Evolutionary conservation across 2,329 filamentous ascomycete species (phyloP).

Genomic region (Aspergillus fijiensis): DNA sequence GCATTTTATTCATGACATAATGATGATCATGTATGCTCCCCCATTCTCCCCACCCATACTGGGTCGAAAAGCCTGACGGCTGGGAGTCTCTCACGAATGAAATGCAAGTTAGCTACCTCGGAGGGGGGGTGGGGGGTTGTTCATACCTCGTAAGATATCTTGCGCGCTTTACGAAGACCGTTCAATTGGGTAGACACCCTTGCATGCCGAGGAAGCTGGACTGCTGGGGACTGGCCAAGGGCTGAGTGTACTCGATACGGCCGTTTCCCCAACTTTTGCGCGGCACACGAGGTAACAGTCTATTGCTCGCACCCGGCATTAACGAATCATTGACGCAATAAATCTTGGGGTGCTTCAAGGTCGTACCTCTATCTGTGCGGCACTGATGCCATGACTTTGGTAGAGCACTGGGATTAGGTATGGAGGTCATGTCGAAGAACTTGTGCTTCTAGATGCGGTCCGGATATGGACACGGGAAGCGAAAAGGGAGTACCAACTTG

Average conservation of each 20-base stretch:
- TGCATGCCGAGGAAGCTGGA: background rate
- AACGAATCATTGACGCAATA: background rate
- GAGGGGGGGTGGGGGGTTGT: background rate
- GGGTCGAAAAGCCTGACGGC: background rate
- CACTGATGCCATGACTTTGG: background rate
- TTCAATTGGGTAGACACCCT: background rate
- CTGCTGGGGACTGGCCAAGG: background rate
- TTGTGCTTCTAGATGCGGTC: background rate
- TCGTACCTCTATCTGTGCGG: background rate
- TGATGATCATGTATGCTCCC: background rate
- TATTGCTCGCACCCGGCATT: background rate
- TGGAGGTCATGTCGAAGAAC: background rate
- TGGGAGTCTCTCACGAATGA: conserved; percentile 1
- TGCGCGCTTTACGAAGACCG: background rate
- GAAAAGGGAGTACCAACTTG: background rate
- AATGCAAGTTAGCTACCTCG: background rate
- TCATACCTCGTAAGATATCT: background rate
- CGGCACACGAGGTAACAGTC: background rate
- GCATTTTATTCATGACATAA: background rate
- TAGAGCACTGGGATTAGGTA: background rate
- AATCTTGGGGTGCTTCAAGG: background rate
- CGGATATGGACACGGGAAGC: background rate
- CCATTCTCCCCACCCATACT: background rate
- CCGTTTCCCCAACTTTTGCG: background rate
- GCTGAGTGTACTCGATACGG: background rate